Evolutionary conservation across 495 filamentous ascomycete species (phyloP).

Genomic region (Xylaria curta): DNA sequence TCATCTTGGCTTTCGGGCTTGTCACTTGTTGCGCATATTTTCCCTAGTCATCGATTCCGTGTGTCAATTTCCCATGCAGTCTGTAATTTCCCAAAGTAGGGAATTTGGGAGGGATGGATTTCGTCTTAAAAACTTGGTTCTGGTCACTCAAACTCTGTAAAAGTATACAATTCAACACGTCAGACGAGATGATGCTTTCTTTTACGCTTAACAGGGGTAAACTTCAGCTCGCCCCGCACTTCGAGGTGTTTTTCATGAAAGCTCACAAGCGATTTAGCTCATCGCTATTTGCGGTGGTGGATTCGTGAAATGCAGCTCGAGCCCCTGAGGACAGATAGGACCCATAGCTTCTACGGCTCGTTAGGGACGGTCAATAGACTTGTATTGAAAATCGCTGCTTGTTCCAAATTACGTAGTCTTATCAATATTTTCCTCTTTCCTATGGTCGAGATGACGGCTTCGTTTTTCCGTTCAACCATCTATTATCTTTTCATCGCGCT

Average conservation of each 20-base stretch:
- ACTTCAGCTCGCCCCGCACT: constrained; percentile 4
- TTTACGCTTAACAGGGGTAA: constrained; percentile 1
- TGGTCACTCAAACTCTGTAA: constrained; percentile 18
- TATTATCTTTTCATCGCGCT: not conserved
- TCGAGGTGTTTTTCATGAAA: not conserved
- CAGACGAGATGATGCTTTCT: constrained; percentile 3
- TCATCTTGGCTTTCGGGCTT: not conserved
- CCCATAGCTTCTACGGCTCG: constrained; percentile 16
- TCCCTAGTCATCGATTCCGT: not conserved
- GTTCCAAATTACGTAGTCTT: not conserved
- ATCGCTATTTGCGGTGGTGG: not conserved
- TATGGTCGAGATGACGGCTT: not conserved
- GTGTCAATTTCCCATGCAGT: constrained; percentile 5
- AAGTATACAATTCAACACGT: constrained; percentile 23
- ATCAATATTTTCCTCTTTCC: not conserved
- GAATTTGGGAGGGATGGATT: constrained; percentile 12
- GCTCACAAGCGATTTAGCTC: not conserved
- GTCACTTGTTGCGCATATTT: not conserved
- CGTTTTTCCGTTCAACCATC: not conserved
- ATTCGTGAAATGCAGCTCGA: constrained; percentile 1
- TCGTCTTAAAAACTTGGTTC: constrained; percentile 7
- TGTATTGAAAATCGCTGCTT: constrained; percentile 8
- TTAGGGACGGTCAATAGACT: constrained; percentile 16
- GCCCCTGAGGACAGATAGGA: not conserved
- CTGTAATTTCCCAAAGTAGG: not conserved